Evolutionary conservation across 2,329 filamentous ascomycete species (phyloP).

Genomic region (Microdochium trichocladiopsis): DNA sequence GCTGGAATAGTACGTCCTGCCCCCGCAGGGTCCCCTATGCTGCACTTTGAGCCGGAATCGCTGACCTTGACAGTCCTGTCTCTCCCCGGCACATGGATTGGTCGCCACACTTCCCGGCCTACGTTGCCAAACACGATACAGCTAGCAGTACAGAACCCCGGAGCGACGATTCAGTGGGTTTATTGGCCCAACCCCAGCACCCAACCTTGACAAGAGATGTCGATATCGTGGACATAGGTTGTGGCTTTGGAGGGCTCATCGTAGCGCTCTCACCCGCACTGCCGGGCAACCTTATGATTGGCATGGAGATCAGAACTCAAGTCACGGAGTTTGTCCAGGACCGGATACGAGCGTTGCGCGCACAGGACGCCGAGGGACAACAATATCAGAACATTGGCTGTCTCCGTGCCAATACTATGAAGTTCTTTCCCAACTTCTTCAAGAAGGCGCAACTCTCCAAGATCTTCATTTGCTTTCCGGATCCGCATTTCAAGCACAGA

Average conservation of each 20-base stretch:
- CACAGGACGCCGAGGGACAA: slow-evolving; percentile 45
- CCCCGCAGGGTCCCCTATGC: neutral
- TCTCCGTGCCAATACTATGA: slow-evolving; percentile 94
- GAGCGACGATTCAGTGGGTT: neutral
- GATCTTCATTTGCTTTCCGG: slow-evolving; percentile 97
- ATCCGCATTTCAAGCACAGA: slow-evolving; percentile 94
- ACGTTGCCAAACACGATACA: slow-evolving; percentile 35
- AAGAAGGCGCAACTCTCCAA: slow-evolving; percentile 71
- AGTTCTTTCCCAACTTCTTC: slow-evolving; percentile 99
- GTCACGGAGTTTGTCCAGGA: slow-evolving; percentile 89
- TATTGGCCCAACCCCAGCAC: slow-evolving; percentile 7
- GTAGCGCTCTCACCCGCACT: slow-evolving; percentile 77
- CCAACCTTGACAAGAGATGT: slow-evolving; percentile 58
- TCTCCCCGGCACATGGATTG: slow-evolving; percentile 86
- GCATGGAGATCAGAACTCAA: slow-evolving; percentile 86
- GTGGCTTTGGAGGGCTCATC: slow-evolving; percentile 87
- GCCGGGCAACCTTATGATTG: slow-evolving; percentile 76
- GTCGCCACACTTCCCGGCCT: slow-evolving; percentile 76
- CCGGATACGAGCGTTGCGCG: slow-evolving; percentile 73
- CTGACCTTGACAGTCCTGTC: slow-evolving; percentile 52
- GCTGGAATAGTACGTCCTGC: slow-evolving; percentile 67
- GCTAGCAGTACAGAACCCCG: slow-evolving; percentile 6
- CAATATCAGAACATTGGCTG: slow-evolving; percentile 83
- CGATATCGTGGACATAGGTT: slow-evolving; percentile 93
- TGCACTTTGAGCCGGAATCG: slow-evolving; percentile 8